Evolutionary conservation across 2,329 filamentous ascomycete species (phyloP).

Genomic region (Boeremia exigua): DNA sequence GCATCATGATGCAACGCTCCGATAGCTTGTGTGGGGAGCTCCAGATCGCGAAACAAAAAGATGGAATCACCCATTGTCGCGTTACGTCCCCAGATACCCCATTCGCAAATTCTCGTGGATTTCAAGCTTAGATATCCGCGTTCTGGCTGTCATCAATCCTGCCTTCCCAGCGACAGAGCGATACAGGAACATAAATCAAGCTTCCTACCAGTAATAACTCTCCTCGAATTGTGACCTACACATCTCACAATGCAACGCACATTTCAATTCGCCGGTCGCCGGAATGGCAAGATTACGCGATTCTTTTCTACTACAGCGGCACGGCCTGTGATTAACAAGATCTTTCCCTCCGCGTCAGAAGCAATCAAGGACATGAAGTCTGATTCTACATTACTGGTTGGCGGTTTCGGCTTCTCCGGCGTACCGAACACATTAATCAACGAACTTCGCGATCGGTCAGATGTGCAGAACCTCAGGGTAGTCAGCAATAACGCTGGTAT

Average conservation of each 20-base stretch:
- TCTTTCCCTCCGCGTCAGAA: slow-evolving; percentile 47
- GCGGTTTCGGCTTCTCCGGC: slow-evolving; percentile 49
- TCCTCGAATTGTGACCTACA: background rate
- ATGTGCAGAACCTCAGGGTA: slow-evolving; percentile 64
- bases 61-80: slow-evolving; percentile 20
- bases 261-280: slow-evolving; percentile 43
- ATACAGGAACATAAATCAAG: background rate
- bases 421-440: slow-evolving; percentile 51
- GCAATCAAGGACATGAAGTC: slow-evolving; percentile 49
- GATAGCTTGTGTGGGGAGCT: slow-evolving; percentile 41
- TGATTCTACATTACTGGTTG: slow-evolving; percentile 46
- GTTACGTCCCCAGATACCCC: slow-evolving; percentile 4
- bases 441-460: slow-evolving; percentile 44
- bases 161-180: background rate
- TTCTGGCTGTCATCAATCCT: background rate
- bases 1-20: slow-evolving; percentile 29
- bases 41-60: slow-evolving; percentile 33
- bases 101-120: slow-evolving; percentile 1
- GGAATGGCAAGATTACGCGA: slow-evolving; percentile 38
- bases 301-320: slow-evolving; percentile 44
- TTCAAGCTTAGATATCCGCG: background rate
- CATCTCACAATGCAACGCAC: slow-evolving; percentile 41
- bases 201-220: background rate
- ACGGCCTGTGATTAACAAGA: slow-evolving; percentile 48
- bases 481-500: slow-evolving; percentile 83